A percentile compares a stretch with the other conserved stretches of the same genome.
Conservation (phyloP, 768 basidiomycete genomes). For the Clathrus columnatus region DNA sequence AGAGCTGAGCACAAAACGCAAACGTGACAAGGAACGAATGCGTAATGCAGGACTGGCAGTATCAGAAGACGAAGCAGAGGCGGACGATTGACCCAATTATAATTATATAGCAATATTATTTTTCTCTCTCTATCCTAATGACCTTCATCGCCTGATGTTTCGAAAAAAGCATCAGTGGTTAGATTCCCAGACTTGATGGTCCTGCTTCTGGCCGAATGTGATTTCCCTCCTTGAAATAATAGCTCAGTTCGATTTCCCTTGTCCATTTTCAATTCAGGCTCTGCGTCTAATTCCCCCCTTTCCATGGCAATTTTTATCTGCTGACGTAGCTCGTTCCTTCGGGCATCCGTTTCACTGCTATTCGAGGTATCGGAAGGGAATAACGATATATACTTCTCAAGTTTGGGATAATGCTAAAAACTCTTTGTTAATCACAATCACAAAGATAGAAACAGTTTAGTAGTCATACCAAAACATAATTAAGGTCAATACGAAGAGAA, state of each 20-base stretch:
- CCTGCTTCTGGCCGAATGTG: background rate
- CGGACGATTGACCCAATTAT: constrained; percentile 44
- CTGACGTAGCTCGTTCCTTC: constrained; percentile 48
- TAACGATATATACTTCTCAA: constrained; percentile 82
- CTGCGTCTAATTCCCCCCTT: constrained; percentile 43
- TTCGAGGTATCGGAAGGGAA: constrained; percentile 41
- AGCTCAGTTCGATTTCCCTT: constrained; percentile 6
- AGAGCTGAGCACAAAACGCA: constrained; percentile 80
- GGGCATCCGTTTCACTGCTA: constrained; percentile 31
- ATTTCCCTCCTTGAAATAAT: background rate
- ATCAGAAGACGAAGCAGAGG: constrained; percentile 86
- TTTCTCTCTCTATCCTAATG: background rate
- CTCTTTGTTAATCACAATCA: constrained; percentile 7
- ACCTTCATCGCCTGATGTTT: background rate
- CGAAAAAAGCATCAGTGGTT: constrained; percentile 6
- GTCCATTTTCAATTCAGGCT: constrained; percentile 45
- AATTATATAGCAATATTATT: background rate
- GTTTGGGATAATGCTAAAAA: constrained; percentile 73
- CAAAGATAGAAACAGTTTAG: background rate
- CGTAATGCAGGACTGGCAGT: constrained; percentile 72
- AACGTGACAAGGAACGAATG: constrained; percentile 74
- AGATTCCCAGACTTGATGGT: background rate
- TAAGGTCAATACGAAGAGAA: constrained; percentile 75
- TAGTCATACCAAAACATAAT: constrained; percentile 70
- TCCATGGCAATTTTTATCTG: constrained; percentile 56